A percentile compares a stretch with the other conserved stretches of the same genome.
Conservation (phyloP, 768 basidiomycete species). For the Lentinula guzmanii region DNA sequence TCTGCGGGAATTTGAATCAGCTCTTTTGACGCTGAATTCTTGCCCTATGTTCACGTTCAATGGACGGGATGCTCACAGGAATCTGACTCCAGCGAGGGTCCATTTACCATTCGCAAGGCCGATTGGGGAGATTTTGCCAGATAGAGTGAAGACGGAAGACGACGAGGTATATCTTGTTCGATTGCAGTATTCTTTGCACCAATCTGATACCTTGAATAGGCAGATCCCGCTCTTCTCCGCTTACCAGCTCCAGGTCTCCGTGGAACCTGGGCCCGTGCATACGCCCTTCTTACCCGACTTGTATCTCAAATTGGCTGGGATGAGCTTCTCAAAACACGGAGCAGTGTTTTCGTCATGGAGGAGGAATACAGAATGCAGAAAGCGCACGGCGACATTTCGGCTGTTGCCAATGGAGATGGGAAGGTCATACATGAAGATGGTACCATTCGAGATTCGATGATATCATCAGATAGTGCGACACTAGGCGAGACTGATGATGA, state of each 20-base stretch:
- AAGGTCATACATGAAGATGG: slow-evolving; percentile 26
- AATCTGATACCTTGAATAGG: slow-evolving; percentile 33
- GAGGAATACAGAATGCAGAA: slow-evolving; percentile 99
- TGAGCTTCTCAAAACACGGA: slow-evolving; percentile 92
- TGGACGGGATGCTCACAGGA: slow-evolving; percentile 88
- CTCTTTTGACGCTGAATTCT: slow-evolving; percentile 92
- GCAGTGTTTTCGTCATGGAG: slow-evolving; percentile 97
- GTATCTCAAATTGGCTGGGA: slow-evolving; percentile 98
- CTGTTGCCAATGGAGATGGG: slow-evolving; percentile 52
- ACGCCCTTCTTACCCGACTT: slow-evolving; percentile 82
- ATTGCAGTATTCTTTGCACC: background rate
- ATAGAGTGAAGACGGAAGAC: slow-evolving; percentile 74
- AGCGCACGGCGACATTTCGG: slow-evolving; percentile 62
- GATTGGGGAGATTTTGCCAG: slow-evolving; percentile 88
- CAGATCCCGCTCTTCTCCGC: slow-evolving; percentile 90
- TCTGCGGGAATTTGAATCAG: slow-evolving; percentile 79
- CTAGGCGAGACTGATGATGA: slow-evolving; percentile 39
- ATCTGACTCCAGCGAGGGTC: slow-evolving; percentile 70
- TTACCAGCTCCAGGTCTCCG: slow-evolving; percentile 91
- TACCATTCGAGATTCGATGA: slow-evolving; percentile 14
- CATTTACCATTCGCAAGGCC: slow-evolving; percentile 83
- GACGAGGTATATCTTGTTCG: slow-evolving; percentile 53
- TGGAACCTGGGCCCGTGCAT: slow-evolving; percentile 95
- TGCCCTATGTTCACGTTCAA: slow-evolving; percentile 99
- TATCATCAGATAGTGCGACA: slow-evolving; percentile 17